These are phyloP conservation scores for Mycothermus thermophilus DNA, from an alignment of 495 filamentous ascomycete genomes.

Conservation along the genomic window DNA sequence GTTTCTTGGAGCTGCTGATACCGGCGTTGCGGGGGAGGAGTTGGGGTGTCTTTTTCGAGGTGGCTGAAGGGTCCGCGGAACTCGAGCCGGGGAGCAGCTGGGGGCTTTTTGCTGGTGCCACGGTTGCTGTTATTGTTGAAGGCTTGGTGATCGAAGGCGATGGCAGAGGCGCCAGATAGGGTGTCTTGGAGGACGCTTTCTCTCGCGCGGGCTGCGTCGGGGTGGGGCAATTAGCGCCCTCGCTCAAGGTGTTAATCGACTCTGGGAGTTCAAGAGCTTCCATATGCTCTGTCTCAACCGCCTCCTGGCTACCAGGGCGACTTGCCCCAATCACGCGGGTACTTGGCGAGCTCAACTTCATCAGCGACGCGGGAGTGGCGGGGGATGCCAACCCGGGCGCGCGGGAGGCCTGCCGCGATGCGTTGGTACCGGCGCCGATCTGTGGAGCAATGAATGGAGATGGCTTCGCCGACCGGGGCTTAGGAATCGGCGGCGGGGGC, in stretches of 20 bases:
- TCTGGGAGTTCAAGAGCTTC: conserved; percentile 56
- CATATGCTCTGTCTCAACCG: conserved; percentile 43
- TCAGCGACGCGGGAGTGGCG: conserved; percentile 75
- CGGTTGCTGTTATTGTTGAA: conserved; percentile 18
- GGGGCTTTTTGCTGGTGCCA: conserved; percentile 40
- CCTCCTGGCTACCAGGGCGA: conserved; percentile 24
- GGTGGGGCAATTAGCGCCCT: conserved; percentile 32
- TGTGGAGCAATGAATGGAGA: conserved; percentile 38
- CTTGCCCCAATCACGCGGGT: conserved; percentile 16
- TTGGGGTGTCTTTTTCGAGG: conserved; percentile 32
- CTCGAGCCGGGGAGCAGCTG: conserved; percentile 28
- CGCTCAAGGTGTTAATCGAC: too few relatives aligned
- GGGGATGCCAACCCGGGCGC: conserved; percentile 36
- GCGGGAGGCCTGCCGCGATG: conserved; percentile 11
- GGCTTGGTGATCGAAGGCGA: conserved; percentile 33
- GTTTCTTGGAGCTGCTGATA: conserved; percentile 66
- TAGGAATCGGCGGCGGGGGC: conserved; percentile 44
- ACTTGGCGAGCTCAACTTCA: conserved; percentile 43
- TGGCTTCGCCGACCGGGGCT: conserved; percentile 29
- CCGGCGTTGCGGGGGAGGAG: conserved; percentile 27
- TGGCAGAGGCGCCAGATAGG: conserved; percentile 30
- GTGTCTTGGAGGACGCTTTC: conserved; percentile 19
- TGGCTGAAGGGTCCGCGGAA: too few relatives aligned
- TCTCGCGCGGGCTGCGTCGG: conserved; percentile 22
- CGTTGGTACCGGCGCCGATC: conserved; percentile 10